Conservation (phyloP, 2,329 filamentous ascomycete species). For the Aureobasidium sp. region DNA sequence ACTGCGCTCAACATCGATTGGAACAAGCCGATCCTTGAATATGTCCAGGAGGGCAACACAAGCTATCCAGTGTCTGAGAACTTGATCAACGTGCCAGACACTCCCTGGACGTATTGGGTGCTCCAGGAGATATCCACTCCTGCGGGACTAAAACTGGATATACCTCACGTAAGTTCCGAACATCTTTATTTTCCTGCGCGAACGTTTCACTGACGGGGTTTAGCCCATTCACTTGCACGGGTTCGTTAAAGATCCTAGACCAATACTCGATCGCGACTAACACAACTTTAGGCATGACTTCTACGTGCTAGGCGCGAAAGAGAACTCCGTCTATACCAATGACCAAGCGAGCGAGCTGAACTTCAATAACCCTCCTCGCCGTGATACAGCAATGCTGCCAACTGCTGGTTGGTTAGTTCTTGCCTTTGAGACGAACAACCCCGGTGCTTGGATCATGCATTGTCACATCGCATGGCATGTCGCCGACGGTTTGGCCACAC, state of each 20-base stretch:
- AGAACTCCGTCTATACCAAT: slow-evolving; percentile 17
- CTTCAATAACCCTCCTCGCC: slow-evolving; percentile 30
- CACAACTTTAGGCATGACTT: slow-evolving; percentile 26
- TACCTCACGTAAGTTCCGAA: slow-evolving; percentile 12
- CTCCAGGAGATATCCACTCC: slow-evolving; percentile 21
- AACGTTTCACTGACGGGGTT: too few species aligned
- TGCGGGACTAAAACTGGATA: slow-evolving; percentile 11
- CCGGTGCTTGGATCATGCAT: slow-evolving; percentile 29
- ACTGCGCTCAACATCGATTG: slow-evolving; percentile 29
- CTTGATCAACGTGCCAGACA: background rate
- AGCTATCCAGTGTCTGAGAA: background rate
- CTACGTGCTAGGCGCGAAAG: slow-evolving; percentile 19
- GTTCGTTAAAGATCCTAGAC: background rate
- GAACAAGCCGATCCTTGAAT: slow-evolving; percentile 28
- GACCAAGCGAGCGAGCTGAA: slow-evolving; percentile 20
- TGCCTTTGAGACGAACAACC: slow-evolving; percentile 35
- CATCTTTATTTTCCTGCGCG: too few species aligned
- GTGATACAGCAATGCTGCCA: slow-evolving; percentile 33
- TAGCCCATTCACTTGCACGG: slow-evolving; percentile 12
- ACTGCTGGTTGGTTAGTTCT: slow-evolving; percentile 31
- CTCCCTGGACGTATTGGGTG: slow-evolving; percentile 27
- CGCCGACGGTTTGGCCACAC: slow-evolving; percentile 25
- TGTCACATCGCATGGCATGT: slow-evolving; percentile 26
- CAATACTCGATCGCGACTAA: background rate
- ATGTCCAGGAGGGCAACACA: slow-evolving; percentile 21